Evolutionary conservation across 2,329 filamentous ascomycete species (phyloP).

Genomic region (Ophiocordyceps camponoti-rufipedis): DNA sequence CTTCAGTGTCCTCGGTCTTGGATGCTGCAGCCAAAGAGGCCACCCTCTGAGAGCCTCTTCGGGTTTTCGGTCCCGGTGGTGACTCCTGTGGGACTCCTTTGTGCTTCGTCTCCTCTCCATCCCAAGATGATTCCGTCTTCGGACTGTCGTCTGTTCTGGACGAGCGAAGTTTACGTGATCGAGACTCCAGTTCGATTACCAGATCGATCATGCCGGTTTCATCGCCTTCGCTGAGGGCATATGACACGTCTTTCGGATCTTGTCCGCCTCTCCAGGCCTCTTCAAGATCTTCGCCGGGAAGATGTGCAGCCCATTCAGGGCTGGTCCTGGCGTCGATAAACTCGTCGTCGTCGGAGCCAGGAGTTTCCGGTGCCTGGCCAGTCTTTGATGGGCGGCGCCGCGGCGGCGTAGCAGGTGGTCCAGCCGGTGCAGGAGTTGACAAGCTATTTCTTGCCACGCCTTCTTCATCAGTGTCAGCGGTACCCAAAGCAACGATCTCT

Average conservation of each 20-base stretch:
- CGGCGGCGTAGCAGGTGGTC: slow-evolving; percentile 5
- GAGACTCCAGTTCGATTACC: slow-evolving; percentile 29
- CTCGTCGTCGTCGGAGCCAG: slow-evolving; percentile 26
- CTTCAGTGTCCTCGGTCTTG: slow-evolving; percentile 5
- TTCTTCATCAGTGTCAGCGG: slow-evolving; percentile 5
- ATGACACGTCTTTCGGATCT: slow-evolving; percentile 14
- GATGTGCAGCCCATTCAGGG: slow-evolving; percentile 11
- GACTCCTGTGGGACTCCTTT: slow-evolving; percentile 1
- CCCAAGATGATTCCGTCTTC: slow-evolving; percentile 3
- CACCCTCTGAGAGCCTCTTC: slow-evolving; percentile 2
- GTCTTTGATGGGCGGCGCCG: slow-evolving; percentile 3
- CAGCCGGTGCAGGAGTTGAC: background rate
- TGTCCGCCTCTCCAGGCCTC: background rate
- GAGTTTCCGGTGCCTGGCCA: slow-evolving; percentile 13
- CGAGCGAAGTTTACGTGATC: slow-evolving; percentile 10
- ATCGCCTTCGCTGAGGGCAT: slow-evolving; percentile 23
- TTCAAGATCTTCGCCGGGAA: background rate
- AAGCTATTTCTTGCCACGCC: background rate
- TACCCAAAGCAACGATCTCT: slow-evolving; percentile 10
- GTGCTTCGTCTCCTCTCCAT: slow-evolving; percentile 2
- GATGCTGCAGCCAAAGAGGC: slow-evolving; percentile 7
- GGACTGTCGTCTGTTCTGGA: slow-evolving; percentile 5
- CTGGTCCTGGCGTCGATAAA: slow-evolving; percentile 31
- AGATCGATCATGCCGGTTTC: slow-evolving; percentile 29
- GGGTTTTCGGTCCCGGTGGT: slow-evolving; percentile 4